Evolutionary conservation across 2,329 filamentous ascomycete species (phyloP).

Genomic region (Hortaea werneckii): DNA sequence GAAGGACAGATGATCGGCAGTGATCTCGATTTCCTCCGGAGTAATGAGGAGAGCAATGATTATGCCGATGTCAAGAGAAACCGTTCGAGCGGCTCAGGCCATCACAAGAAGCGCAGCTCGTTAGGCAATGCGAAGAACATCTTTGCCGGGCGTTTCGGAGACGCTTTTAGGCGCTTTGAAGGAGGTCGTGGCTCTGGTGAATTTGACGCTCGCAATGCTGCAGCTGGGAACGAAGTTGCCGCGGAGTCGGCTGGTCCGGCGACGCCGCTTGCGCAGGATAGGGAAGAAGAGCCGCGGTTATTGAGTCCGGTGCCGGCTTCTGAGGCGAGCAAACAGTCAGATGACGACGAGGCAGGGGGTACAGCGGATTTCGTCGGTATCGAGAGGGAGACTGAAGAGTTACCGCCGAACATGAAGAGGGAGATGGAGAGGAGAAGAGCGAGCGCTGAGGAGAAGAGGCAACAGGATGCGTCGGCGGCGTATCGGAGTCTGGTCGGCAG

Average conservation of each 20-base stretch:
- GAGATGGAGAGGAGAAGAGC: conserved; percentile 77
- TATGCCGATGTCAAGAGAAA: conserved; percentile 40
- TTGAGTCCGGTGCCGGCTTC: conserved; percentile 66
- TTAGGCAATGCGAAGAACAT: conserved; percentile 58
- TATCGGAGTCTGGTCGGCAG: conserved; percentile 59
- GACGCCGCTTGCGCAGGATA: conserved; percentile 5
- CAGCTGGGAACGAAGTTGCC: conserved; percentile 2
- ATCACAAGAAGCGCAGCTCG: conserved; percentile 62
- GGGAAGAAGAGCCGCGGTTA: conserved; percentile 22
- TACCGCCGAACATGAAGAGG: conserved; percentile 79
- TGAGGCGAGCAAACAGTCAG: conserved; percentile 35
- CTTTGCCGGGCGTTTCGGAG: conserved; percentile 79
- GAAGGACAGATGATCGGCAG: conserved; percentile 62
- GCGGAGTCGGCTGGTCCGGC: not conserved
- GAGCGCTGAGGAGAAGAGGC: conserved; percentile 79
- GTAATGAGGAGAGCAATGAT: conserved; percentile 53
- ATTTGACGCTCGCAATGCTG: not conserved
- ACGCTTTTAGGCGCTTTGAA: conserved; percentile 89
- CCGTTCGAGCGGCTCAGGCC: conserved; percentile 42
- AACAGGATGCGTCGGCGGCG: conserved; percentile 79
- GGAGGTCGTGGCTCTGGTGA: not conserved
- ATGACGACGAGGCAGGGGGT: too few relatives aligned
- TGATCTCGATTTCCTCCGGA: conserved; percentile 73
- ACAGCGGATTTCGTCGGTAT: too few relatives aligned
- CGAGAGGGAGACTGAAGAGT: conserved; percentile 53